Conservation (phyloP, 768 basidiomycete species). For the Candolleomyces eurysporus region DNA sequence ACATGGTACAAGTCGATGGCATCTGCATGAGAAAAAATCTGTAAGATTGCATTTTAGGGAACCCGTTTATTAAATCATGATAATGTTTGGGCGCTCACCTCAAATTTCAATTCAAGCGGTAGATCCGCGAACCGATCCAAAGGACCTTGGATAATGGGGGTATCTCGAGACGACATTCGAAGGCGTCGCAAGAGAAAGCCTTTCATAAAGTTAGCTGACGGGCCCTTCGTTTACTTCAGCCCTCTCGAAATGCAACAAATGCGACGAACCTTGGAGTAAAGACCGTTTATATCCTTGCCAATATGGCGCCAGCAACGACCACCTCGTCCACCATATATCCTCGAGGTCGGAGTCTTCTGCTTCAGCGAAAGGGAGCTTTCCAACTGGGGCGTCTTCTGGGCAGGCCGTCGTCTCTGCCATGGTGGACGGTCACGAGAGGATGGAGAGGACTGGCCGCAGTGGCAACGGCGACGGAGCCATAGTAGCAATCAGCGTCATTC, state of each 20-base stretch:
- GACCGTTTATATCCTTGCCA: conserved; percentile 3
- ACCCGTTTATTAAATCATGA: neutral
- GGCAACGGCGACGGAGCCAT: no score
- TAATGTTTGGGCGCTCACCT: neutral
- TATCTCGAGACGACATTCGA: neutral
- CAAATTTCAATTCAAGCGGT: neutral
- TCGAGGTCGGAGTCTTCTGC: neutral
- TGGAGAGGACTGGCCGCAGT: neutral
- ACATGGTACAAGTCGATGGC: neutral
- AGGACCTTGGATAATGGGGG: neutral
- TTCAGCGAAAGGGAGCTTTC: neutral
- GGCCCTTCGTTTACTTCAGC: neutral
- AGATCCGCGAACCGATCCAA: neutral
- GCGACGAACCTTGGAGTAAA: neutral
- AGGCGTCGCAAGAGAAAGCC: neutral
- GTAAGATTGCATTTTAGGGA: neutral
- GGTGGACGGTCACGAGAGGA: neutral
- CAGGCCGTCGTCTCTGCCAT: neutral
- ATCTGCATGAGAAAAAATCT: neutral
- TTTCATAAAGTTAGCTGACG: conserved; percentile 3
- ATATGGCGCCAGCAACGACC: conserved; percentile 2
- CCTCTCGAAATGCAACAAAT: neutral
- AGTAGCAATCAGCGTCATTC: neutral
- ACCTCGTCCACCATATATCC: conserved; percentile 3
- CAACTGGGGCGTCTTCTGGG: neutral